phyloP scores from a whole-genome alignment of 129 eudicot species.

The Flaveria robusta region DNA sequence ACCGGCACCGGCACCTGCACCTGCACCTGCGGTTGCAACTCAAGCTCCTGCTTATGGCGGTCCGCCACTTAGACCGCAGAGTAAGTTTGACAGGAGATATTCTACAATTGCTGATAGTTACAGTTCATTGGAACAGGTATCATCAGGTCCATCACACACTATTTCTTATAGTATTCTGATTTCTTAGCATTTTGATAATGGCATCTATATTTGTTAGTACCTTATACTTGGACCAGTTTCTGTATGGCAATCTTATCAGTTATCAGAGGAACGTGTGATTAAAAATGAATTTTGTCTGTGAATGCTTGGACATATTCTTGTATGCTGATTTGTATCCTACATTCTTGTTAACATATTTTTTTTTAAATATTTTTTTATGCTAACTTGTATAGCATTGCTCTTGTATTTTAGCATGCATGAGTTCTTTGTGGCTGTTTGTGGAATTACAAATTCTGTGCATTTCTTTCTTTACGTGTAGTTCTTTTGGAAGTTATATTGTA shows the following conservation, averaged over 20 bases:
- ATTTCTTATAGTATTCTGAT: slow-evolving; percentile 3
- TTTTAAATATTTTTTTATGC: too few species aligned
- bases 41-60: slow-evolving; percentile 42
- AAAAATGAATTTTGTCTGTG: slow-evolving; percentile 5
- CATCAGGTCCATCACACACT: slow-evolving; percentile 32
- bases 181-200: slow-evolving; percentile 17
- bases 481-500: slow-evolving; percentile 4
- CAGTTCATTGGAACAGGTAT: slow-evolving; percentile 87
- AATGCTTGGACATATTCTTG: slow-evolving; percentile 7
- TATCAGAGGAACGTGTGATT: not conserved
- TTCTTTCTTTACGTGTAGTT: slow-evolving; percentile 4
- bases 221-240: slow-evolving; percentile 11
- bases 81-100: slow-evolving; percentile 70
- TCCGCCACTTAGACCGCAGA: slow-evolving; percentile 50
- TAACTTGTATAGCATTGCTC: not conserved
- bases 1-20: slow-evolving; percentile 27
- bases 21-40: slow-evolving; percentile 41
- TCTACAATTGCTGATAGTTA: slow-evolving; percentile 89
- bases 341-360: not conserved
- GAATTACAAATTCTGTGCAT: slow-evolving; percentile 9
- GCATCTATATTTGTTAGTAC: not conserved
- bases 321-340: not conserved
- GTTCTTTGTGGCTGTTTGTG: slow-evolving; percentile 1
- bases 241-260: not conserved
- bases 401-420: slow-evolving; percentile 1